These are phyloP conservation scores for Cercophora sp. DNA, from an alignment of 495 filamentous ascomycete species.

Conservation along the genomic window DNA sequence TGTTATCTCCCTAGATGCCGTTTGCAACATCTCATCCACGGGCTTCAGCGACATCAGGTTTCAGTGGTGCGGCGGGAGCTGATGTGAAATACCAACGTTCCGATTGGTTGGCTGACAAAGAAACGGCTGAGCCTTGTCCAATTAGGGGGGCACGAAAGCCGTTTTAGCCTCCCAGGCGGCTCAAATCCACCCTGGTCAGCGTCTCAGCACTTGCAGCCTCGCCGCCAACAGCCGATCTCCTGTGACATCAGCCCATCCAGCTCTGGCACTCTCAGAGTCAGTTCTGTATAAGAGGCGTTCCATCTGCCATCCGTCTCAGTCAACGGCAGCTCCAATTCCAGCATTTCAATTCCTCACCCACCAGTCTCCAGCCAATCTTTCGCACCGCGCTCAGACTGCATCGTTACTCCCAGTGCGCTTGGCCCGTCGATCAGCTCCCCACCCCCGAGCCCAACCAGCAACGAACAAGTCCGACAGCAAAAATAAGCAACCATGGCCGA, in stretches of 20 bases:
- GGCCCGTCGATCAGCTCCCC: background rate
- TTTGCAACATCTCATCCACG: no score
- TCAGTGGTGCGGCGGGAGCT: background rate
- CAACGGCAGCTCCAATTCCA: no score
- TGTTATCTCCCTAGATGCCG: no score
- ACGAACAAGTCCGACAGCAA: constrained; percentile 5
- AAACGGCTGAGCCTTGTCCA: constrained; percentile 1
- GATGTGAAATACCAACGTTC: constrained; percentile 27
- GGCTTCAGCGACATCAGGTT: background rate
- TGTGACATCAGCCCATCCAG: constrained; percentile 14
- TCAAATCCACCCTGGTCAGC: constrained; percentile 4
- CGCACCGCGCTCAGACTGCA: no score
- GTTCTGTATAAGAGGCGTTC: constrained; percentile 16
- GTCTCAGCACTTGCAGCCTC: constrained; percentile 17
- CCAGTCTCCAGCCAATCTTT: background rate
- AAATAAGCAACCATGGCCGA: constrained; percentile 20
- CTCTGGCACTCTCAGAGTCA: background rate
- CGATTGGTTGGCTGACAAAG: constrained; percentile 16
- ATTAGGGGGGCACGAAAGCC: constrained; percentile 16
- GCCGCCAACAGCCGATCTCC: constrained; percentile 14
- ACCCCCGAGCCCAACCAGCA: background rate
- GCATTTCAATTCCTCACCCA: background rate
- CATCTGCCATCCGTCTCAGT: background rate
- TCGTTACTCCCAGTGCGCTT: background rate
- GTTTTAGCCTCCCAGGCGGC: constrained; percentile 14